Evolutionary conservation across 805 yeast genomes (phyloP).

Genomic region (Sporopachydermia lactativora): DNA sequence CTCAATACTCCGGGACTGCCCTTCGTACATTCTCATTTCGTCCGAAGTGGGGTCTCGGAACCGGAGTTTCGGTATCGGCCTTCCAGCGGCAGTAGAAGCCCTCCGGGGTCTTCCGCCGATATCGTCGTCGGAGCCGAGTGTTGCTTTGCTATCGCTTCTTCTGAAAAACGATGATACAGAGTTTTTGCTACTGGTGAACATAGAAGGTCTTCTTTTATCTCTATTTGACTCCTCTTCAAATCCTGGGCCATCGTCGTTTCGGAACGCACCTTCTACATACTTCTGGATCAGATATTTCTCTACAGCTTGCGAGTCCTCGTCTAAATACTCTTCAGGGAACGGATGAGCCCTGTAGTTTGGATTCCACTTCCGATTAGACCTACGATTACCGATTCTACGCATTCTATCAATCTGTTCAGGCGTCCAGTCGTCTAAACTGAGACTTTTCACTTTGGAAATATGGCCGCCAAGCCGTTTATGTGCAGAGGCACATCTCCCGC

Average conservation of each 20-base stretch:
- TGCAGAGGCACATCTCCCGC: conserved; percentile 75
- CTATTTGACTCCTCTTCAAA: not conserved
- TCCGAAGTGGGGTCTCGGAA: not conserved
- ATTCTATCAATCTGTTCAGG: conserved; percentile 33
- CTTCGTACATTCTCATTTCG: conserved; percentile 8
- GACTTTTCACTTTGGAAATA: conserved; percentile 52
- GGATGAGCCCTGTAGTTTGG: conserved; percentile 37
- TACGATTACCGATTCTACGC: conserved; percentile 42
- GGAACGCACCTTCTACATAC: conserved; percentile 48
- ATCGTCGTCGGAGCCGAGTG: not conserved
- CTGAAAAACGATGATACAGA: not conserved
- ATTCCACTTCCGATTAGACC: conserved; percentile 52
- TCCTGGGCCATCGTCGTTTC: conserved; percentile 21
- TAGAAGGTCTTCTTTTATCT: not conserved
- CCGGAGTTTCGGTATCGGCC: not conserved
- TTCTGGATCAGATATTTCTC: conserved; percentile 52
- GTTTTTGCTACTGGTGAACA: not conserved
- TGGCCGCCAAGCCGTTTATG: conserved; percentile 55
- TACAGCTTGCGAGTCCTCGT: conserved; percentile 35
- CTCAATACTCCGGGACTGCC: conserved; percentile 32
- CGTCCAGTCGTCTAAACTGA: conserved; percentile 62
- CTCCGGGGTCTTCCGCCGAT: not conserved
- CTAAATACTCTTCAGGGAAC: conserved; percentile 67
- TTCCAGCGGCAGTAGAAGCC: not conserved
- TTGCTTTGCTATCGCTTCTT: not conserved